A percentile compares a stretch with the other conserved stretches of the same genome.
Conservation (phyloP, 495 filamentous ascomycete genomes). For the Trichocladium uniseriatum region DNA sequence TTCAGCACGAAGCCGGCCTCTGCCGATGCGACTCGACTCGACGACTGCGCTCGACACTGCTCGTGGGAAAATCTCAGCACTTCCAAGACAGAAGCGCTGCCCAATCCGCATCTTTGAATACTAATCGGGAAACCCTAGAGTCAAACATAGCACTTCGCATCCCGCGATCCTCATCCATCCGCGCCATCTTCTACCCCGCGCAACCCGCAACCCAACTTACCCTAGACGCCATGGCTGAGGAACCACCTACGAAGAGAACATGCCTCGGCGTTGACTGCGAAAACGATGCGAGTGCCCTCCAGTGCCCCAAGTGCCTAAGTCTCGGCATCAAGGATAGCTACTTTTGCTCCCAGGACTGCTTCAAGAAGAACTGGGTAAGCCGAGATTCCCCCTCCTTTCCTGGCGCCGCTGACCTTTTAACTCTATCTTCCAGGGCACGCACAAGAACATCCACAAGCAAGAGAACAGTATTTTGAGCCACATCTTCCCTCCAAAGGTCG, state of each 20-base stretch:
- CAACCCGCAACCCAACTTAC: conserved; percentile 1
- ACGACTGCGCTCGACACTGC: no score
- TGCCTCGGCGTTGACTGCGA: conserved; percentile 74
- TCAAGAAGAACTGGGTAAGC: conserved; percentile 95
- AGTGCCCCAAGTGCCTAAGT: conserved; percentile 93
- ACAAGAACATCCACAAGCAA: conserved; percentile 79
- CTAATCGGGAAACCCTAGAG: no score
- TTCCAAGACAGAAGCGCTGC: neutral
- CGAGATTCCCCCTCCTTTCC: neutral
- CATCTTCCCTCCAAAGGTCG: conserved; percentile 60
- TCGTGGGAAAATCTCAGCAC: no score
- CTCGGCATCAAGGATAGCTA: conserved; percentile 76
- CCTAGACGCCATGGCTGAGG: conserved; percentile 34
- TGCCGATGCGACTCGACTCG: no score
- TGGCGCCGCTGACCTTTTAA: neutral
- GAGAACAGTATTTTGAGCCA: conserved; percentile 66
- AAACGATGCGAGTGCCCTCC: conserved; percentile 72
- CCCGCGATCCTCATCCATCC: no score
- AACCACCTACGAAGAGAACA: conserved; percentile 50
- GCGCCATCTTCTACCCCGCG: no score
- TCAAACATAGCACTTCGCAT: no score
- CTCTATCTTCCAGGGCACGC: conserved; percentile 49
- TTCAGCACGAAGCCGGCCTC: neutral
- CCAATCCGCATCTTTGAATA: no score
- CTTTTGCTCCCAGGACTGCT: conserved; percentile 98